Conservation (phyloP, 306 rosid genomes). For the Pterocarpus macrocarpus region DNA sequence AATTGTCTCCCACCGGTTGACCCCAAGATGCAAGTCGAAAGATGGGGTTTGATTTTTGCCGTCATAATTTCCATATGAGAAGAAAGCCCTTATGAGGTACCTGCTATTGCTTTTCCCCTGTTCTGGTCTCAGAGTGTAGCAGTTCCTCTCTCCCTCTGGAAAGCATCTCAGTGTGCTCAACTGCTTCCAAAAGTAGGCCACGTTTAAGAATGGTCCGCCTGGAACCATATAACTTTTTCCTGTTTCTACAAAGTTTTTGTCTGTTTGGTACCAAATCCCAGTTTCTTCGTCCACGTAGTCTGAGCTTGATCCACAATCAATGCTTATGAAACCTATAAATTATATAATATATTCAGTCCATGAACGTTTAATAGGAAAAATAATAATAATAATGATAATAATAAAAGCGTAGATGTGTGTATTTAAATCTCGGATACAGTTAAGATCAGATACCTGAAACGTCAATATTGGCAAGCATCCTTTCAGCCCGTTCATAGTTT, state of each 20-base stretch:
- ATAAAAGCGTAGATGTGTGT: too few relatives aligned
- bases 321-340: conserved; percentile 31
- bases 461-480: too few relatives aligned
- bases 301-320: conserved; percentile 37
- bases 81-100: conserved; percentile 59
- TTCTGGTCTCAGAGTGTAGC: conserved; percentile 58
- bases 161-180: conserved; percentile 57
- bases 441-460: too few relatives aligned
- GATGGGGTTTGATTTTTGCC: conserved; percentile 22
- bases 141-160: conserved; percentile 56
- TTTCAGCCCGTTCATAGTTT: too few relatives aligned
- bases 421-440: too few relatives aligned
- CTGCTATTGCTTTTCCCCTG: conserved; percentile 40
- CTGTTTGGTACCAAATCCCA: conserved; percentile 14
- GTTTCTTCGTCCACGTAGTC: neutral
- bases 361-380: too few relatives aligned
- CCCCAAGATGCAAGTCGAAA: conserved; percentile 60
- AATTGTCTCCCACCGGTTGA: conserved; percentile 45
- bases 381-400: neutral
- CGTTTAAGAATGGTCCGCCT: too few relatives aligned
- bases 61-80: conserved; percentile 60
- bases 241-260: conserved; percentile 16
- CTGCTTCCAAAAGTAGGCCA: neutral
- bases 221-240: neutral
- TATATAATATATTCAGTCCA: too few relatives aligned